These are phyloP conservation scores for Fonsecaea monophora DNA, from an alignment of 2,329 filamentous ascomycete species.

Conservation along the genomic window DNA sequence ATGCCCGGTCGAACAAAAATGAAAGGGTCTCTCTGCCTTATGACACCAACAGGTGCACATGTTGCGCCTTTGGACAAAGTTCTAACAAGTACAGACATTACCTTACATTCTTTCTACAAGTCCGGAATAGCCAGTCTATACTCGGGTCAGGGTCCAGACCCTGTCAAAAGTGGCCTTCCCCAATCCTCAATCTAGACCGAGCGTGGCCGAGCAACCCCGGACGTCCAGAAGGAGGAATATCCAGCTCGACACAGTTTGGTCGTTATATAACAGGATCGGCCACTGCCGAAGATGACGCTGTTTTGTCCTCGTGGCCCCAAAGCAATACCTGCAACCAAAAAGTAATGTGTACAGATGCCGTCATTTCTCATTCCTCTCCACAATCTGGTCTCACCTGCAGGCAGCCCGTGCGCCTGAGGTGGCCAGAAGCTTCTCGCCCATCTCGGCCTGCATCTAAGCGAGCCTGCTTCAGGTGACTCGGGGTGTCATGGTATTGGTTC, in stretches of 20 bases:
- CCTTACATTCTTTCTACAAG: not conserved
- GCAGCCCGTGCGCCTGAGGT: not conserved
- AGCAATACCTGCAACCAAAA: not conserved
- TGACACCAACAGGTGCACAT: not conserved
- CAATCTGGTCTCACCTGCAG: not conserved
- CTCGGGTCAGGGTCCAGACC: not conserved
- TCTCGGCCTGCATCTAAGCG: slow-evolving; percentile 4
- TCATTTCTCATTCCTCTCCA: not conserved
- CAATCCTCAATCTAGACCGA: not conserved
- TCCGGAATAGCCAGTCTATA: not conserved
- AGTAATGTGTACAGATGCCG: not conserved
- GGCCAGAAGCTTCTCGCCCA: slow-evolving; percentile 5
- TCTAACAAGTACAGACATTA: not conserved
- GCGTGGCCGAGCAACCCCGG: not conserved
- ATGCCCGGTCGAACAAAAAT: not conserved
- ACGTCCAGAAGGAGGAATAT: not conserved
- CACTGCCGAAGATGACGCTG: not conserved
- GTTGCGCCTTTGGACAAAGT: not conserved
- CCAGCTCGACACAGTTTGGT: not conserved
- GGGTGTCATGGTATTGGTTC: not conserved
- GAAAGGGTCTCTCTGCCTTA: not conserved
- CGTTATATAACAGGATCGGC: not conserved
- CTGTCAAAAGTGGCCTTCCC: not conserved
- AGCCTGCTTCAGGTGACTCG: not conserved
- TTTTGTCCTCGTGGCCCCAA: not conserved